phyloP scores from a whole-genome alignment of 495 filamentous ascomycete species.

The Filosporella fistucella region DNA sequence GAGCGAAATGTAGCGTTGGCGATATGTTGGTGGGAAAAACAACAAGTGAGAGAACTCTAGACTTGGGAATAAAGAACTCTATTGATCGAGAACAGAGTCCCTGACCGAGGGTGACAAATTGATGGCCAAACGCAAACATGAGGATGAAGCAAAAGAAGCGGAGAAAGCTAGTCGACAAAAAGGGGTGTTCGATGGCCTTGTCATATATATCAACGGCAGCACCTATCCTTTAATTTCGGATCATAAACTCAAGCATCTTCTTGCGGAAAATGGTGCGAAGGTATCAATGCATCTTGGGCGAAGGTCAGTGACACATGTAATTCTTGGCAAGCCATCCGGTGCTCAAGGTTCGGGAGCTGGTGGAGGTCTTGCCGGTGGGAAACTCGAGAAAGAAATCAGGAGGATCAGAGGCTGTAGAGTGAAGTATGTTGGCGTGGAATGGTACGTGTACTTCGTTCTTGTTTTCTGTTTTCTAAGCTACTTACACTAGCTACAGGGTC shows the following conservation, averaged over 20 bases:
- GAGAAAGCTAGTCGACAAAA: conserved; percentile 18
- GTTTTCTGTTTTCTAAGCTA: conserved; percentile 2
- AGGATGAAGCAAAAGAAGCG: conserved; percentile 30
- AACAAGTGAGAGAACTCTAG: background rate
- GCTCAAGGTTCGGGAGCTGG: conserved; percentile 38
- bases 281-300: conserved; percentile 65
- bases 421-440: conserved; percentile 82
- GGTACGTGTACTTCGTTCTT: conserved; percentile 47
- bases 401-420: conserved; percentile 58
- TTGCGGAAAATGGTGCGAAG: conserved; percentile 66
- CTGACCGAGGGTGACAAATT: conserved; percentile 28
- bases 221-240: conserved; percentile 79
- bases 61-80: background rate
- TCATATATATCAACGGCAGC: conserved; percentile 85
- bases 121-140: conserved; percentile 26
- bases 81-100: conserved; percentile 3
- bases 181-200: conserved; percentile 59
- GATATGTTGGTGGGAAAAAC: conserved; percentile 37
- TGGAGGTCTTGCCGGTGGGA: conserved; percentile 74
- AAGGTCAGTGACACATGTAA: conserved; percentile 78
- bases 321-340: conserved; percentile 56
- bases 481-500: conserved; percentile 43
- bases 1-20: conserved; percentile 34
- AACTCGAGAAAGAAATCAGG: conserved; percentile 78
- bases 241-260: conserved; percentile 75